phyloP scores from a whole-genome alignment of 2,329 filamentous ascomycete species.

The Verticillium longisporum region DNA sequence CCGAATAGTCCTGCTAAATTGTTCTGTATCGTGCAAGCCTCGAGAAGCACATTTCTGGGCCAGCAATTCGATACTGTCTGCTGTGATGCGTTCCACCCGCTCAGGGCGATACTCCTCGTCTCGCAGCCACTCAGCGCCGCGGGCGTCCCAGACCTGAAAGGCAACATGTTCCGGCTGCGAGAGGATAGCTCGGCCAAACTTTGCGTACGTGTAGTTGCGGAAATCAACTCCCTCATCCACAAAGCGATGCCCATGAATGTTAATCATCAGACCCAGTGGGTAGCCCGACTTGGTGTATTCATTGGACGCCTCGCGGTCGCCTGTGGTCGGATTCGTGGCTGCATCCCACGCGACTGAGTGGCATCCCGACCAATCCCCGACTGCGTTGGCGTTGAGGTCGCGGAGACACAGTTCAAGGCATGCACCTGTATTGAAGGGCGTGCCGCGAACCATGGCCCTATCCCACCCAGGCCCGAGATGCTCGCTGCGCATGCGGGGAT shows the following conservation, averaged over 20 bases:
- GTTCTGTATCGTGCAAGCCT: conserved; percentile 37
- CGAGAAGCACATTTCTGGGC: conserved; percentile 37
- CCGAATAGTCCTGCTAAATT: conserved; percentile 44
- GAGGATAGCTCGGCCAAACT: conserved; percentile 56
- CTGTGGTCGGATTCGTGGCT: conserved; percentile 45
- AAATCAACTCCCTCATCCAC: conserved; percentile 61
- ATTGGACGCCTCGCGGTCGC: conserved; percentile 54
- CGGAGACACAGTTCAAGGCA: conserved; percentile 44
- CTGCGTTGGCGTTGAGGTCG: conserved; percentile 40
- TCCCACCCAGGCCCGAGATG: conserved; percentile 55
- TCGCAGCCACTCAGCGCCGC: conserved; percentile 44
- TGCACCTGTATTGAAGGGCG: conserved; percentile 58
- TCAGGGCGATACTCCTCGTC: conserved; percentile 56
- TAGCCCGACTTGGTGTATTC: conserved; percentile 65
- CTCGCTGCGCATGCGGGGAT: conserved; percentile 46
- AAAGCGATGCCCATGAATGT: conserved; percentile 50
- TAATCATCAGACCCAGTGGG: conserved; percentile 59
- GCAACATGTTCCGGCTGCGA: conserved; percentile 49
- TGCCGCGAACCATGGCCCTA: conserved; percentile 53
- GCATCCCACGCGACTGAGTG: conserved; percentile 62
- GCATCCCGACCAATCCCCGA: conserved; percentile 58
- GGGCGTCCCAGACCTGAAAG: conserved; percentile 59
- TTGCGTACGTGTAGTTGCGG: conserved; percentile 62
- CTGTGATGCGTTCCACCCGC: conserved; percentile 45
- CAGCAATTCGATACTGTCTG: conserved; percentile 44